Base-by-base conservation (phyloP, 495 filamentous ascomycete genomes). In the Apodospora peruviana region DNA sequence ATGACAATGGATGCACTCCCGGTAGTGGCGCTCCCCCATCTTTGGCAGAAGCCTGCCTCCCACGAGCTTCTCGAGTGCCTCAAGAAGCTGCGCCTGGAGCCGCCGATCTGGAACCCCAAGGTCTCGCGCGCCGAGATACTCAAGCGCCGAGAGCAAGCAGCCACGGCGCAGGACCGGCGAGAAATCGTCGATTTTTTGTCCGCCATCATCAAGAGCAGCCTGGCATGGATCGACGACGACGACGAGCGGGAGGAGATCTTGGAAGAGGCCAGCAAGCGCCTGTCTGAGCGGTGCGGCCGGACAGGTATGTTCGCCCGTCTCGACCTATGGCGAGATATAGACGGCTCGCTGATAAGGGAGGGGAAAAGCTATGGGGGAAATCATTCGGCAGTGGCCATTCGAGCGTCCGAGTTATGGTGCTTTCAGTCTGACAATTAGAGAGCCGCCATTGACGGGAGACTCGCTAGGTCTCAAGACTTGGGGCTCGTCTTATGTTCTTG, bases 391-490 rank as follows among this genome's bases (percentile, higher is more conserved):
- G 4, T 96, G 95, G 75, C 69, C 66, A 2, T 84, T 97, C 21
- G 59, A 70, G 17, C 38, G 42, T 17, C 54, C 55, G 5, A 51
- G 47, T 2, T 47, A 50, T 4, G 47, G 58, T 1, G 14, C 57
- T 0, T 75, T 87, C 52, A 76, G 84, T 32, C 66, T 94, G 43
- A 71, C 74, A 14, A 79, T 98, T 16, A 79, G 91, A 52, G 93
- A 98, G 59, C 93, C 93, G 0, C 82, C 90, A 2, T 67, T 96
- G 43, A 95, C 87, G 0, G 80, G 84, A 2, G 93, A 96, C 63
- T 85, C 91, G 47, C 77, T 96, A 14, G 93, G 93, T 10, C 77
- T 90, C 58, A 96, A 96, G 60, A 96, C 91, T 0, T 96, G 91
- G 91, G 82, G 86, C 0, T 88, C 88, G 0, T 89, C 89, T 0